Percentiles rank a stretch among this genome's conserved stretches.
These are phyloP conservation scores for Candida boidinii DNA, from an alignment of 805 yeast genomes.

Conservation along the genomic window DNA sequence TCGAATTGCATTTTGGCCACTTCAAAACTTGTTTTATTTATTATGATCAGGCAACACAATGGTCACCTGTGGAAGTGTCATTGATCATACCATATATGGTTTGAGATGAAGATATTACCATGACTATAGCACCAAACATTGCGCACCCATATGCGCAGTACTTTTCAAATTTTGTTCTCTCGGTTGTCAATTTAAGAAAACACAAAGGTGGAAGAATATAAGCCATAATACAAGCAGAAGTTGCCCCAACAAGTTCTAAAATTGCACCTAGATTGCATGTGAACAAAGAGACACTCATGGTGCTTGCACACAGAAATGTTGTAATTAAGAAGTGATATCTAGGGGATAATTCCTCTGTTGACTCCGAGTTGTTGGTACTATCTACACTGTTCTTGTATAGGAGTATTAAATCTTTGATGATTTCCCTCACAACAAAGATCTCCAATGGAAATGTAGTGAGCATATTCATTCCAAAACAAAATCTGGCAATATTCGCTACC, in stretches of 20 bases:
- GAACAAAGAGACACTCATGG: slow-evolving; percentile 68
- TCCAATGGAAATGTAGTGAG: slow-evolving; percentile 87
- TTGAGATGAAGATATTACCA: slow-evolving; percentile 75
- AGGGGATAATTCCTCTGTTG: slow-evolving; percentile 21
- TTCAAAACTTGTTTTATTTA: slow-evolving; percentile 7
- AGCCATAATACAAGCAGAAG: slow-evolving; percentile 89
- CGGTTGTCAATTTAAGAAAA: slow-evolving; percentile 53
- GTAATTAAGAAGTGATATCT: slow-evolving; percentile 58
- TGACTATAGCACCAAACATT: slow-evolving; percentile 64
- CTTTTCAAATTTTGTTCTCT: slow-evolving; percentile 33
- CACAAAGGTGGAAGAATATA: slow-evolving; percentile 87
- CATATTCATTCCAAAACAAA: slow-evolving; percentile 90
- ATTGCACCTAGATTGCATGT: slow-evolving; percentile 89
- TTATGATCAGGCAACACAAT: slow-evolving; percentile 31
- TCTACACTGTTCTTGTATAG: slow-evolving; percentile 13
- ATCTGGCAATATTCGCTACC: slow-evolving; percentile 76
- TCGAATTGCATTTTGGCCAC: too few species aligned
- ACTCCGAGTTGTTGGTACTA: slow-evolving; percentile 4
- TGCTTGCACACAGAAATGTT: slow-evolving; percentile 49
- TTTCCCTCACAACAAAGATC: slow-evolving; percentile 84
- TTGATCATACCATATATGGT: slow-evolving; percentile 44
- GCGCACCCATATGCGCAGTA: slow-evolving; percentile 55
- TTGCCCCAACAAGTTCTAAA: slow-evolving; percentile 84
- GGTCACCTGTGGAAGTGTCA: slow-evolving; percentile 31
- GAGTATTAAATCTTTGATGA: slow-evolving; percentile 53